phyloP scores from a whole-genome alignment of 1,284 basidiomycete genomes.

The Malassezia arunalokei region DNA sequence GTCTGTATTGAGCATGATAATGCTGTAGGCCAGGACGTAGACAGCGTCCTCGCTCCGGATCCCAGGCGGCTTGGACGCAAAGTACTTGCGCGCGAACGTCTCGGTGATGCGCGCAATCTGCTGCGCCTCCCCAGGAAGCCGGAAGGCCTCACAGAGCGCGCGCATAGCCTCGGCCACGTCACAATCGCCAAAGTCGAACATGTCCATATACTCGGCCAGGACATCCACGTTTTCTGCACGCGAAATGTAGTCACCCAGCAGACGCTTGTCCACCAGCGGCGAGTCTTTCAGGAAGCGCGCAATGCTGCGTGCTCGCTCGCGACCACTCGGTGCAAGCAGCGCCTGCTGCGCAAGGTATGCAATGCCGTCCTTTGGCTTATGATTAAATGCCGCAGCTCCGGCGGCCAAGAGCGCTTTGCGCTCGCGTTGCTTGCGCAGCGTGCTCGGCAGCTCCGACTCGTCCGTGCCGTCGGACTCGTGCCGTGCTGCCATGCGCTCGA shows the following conservation, averaged over 20 bases:
- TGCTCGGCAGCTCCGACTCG: slow-evolving; percentile 10
- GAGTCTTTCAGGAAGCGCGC: slow-evolving; percentile 79
- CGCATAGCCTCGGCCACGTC: slow-evolving; percentile 86
- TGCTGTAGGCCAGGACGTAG: slow-evolving; percentile 84
- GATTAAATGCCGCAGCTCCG: slow-evolving; percentile 78
- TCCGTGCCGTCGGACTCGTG: slow-evolving; percentile 49
- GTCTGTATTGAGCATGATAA: slow-evolving; percentile 98
- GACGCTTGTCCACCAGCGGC: slow-evolving; percentile 76
- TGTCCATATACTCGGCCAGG: slow-evolving; percentile 70
- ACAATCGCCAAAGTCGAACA: slow-evolving; percentile 86
- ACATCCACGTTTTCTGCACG: slow-evolving; percentile 74
- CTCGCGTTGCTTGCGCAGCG: slow-evolving; percentile 58
- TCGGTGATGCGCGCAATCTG: slow-evolving; percentile 91
- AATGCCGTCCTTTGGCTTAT: slow-evolving; percentile 88
- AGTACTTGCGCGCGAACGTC: slow-evolving; percentile 82
- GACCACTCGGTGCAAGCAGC: slow-evolving; percentile 52
- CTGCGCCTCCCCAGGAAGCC: slow-evolving; percentile 86
- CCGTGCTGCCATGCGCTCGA: slow-evolving; percentile 75
- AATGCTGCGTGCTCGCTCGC: slow-evolving; percentile 32
- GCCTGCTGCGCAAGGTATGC: slow-evolving; percentile 55
- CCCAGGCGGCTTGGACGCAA: slow-evolving; percentile 74
- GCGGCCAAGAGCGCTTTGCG: slow-evolving; percentile 74
- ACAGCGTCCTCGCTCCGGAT: slow-evolving; percentile 84
- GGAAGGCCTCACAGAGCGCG: slow-evolving; percentile 82
- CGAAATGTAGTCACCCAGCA: slow-evolving; percentile 86